Percentiles rank a stretch among this genome's conserved stretches.
These are phyloP conservation scores for Aspergillus olivimuriae DNA, from an alignment of 495 filamentous ascomycete species.

Conservation along the genomic window DNA sequence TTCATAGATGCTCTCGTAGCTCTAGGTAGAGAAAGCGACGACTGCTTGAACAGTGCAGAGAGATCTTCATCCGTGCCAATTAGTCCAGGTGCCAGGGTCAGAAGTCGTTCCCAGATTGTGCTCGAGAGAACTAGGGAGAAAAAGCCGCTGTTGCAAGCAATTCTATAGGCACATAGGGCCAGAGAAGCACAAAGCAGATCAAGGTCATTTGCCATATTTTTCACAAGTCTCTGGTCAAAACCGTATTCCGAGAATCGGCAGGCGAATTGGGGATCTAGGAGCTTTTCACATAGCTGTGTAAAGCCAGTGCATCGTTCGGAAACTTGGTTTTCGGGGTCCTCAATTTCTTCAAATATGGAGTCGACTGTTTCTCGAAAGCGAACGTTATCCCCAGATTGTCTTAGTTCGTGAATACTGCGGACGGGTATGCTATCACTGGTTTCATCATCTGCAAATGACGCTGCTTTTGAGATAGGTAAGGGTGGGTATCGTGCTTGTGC, in stretches of 20 bases:
- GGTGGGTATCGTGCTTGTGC: too few relatives aligned
- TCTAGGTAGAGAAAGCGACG: slow-evolving; percentile 21
- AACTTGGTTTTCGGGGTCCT: slow-evolving; percentile 43
- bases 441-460: slow-evolving; percentile 45
- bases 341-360: slow-evolving; percentile 78
- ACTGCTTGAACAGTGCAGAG: slow-evolving; percentile 10
- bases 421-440: slow-evolving; percentile 51
- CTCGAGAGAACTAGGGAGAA: slow-evolving; percentile 22
- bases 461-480: too few relatives aligned
- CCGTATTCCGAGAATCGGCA: slow-evolving; percentile 70
- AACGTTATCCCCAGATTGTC: slow-evolving; percentile 77
- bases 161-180: slow-evolving; percentile 25
- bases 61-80: slow-evolving; percentile 25
- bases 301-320: slow-evolving; percentile 47
- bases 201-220: slow-evolving; percentile 19
- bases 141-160: slow-evolving; percentile 19
- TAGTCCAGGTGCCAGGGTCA: slow-evolving; percentile 21
- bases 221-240: slow-evolving; percentile 61
- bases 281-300: slow-evolving; percentile 67
- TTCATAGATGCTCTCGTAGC: slow-evolving; percentile 24
- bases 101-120: slow-evolving; percentile 28
- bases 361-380: slow-evolving; percentile 77
- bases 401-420: slow-evolving; percentile 82
- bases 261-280: slow-evolving; percentile 57
- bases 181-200: slow-evolving; percentile 29